Base-by-base conservation (phyloP, 2,329 filamentous ascomycete species). In the Neofusicoccum cordaticola region DNA sequence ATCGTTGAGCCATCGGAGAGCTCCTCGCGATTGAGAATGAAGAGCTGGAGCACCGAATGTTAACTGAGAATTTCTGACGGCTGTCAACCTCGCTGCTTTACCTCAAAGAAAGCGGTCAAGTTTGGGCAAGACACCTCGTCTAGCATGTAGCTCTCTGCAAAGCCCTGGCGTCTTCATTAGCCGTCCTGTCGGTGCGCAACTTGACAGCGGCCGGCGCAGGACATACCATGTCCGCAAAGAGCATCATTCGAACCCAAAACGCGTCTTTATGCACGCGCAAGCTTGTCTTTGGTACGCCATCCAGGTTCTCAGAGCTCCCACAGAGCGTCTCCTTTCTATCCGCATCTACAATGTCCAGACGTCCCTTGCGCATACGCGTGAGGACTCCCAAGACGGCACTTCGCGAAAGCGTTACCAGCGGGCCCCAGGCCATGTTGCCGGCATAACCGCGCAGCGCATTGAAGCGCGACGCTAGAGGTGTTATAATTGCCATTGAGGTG, bases 91-190 rank as follows among this genome's bases (percentile, higher is more conserved):
- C 19, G 34, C 6, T 41, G 19, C 6, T 1, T 27, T 72, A 88
- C 85, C 73, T 85, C 84, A 74, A 92, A 91, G 72, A 92, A 90
- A 2, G 83, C 82, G 1, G 87, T 88, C 69, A 92, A 73, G 72
- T 91, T 85, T 11, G 83, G 78, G 66, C 88, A 91, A 60, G 86
- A 84, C 34, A 91, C 82, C 73, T 92, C 89, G 50, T 86, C 87
- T 15, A 91, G 80, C 88, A 92, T 91, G 71, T 90, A 91, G 34
- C 87, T 85, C 73, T 90, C 87, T 12, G 88, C 86, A 68, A 92
- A 90, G 2, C 89, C 89, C 80, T 82, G 47, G 1, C 11, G 13
- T 1, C 44, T 12, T 12, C 2, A 9, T 58, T 45, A 58, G 53
- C 39, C 2, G 7, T 27, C 15, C 22, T 31, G 15, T 34, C 15